Percentiles rank a stretch among this genome's conserved stretches.
Evolutionary conservation across 1,139 yeast species (phyloP).

Genomic region (Kluyveromyces sp.): DNA sequence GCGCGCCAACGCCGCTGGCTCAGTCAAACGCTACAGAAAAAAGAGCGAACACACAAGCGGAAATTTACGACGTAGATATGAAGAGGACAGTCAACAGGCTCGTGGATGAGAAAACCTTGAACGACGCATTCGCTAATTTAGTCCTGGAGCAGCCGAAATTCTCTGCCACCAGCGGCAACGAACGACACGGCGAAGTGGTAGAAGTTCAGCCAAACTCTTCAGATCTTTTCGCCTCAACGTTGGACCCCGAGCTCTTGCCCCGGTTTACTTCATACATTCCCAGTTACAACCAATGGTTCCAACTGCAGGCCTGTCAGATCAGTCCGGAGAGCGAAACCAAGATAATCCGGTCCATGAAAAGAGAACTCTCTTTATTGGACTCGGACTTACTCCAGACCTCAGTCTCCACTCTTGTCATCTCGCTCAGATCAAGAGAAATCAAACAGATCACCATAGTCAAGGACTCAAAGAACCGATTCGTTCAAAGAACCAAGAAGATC

Average conservation of each 20-base stretch:
- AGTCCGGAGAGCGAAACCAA: constrained; percentile 48
- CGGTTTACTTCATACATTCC: constrained; percentile 26
- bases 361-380: constrained; percentile 37
- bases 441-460: constrained; percentile 43
- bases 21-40: constrained; percentile 6
- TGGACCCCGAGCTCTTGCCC: constrained; percentile 23
- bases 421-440: constrained; percentile 52
- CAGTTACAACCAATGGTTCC: constrained; percentile 31
- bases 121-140: constrained; percentile 22
- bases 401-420: constrained; percentile 32
- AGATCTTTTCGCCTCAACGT: neutral
- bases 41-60: constrained; percentile 15
- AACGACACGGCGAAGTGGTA: constrained; percentile 21
- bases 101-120: constrained; percentile 17
- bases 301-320: constrained; percentile 36
- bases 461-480: constrained; percentile 14
- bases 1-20: constrained; percentile 8
- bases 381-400: constrained; percentile 15
- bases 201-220: constrained; percentile 14
- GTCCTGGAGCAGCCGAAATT: constrained; percentile 3
- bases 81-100: constrained; percentile 24
- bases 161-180: constrained; percentile 10
- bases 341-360: constrained; percentile 48
- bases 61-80: constrained; percentile 14
- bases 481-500: constrained; percentile 25